A percentile compares a stretch with the other conserved stretches of the same genome.
Evolutionary conservation across 495 filamentous ascomycete genomes (phyloP).

Genomic region (Aspergillus hancockii): DNA sequence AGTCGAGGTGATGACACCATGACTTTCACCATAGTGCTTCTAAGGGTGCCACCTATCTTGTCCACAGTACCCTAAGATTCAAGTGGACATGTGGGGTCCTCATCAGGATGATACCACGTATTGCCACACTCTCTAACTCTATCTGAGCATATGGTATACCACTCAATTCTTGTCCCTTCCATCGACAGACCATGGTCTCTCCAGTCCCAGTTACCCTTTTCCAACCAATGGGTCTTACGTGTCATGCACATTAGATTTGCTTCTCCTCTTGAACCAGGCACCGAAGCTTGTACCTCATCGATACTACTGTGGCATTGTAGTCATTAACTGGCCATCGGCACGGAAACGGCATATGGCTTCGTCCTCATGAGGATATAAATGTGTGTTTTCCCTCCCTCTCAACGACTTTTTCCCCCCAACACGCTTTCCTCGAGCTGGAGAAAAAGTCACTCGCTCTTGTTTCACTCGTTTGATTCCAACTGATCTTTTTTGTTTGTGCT

Average conservation of each 20-base stretch:
- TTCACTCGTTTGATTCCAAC: conserved; percentile 42
- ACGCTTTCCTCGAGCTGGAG: conserved; percentile 14
- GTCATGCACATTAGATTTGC: conserved; percentile 10
- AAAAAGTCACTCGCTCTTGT: conserved; percentile 27
- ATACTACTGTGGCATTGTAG: conserved; percentile 36
- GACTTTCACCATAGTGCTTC: conserved; percentile 1
- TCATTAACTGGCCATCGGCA: conserved; percentile 9
- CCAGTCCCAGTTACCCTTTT: not conserved
- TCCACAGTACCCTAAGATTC: not conserved
- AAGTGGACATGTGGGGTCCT: conserved; percentile 22
- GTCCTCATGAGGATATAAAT: conserved; percentile 35
- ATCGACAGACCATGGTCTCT: conserved; percentile 23
- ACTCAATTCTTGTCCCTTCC: conserved; percentile 14
- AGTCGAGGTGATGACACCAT: conserved; percentile 17
- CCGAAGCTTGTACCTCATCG: conserved; percentile 15
- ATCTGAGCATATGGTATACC: not conserved
- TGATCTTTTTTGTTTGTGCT: conserved; percentile 16
- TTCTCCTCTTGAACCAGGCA: conserved; percentile 21
- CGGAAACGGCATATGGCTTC: conserved; percentile 19
- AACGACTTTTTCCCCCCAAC: conserved; percentile 15
- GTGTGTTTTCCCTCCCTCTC: conserved; percentile 11
- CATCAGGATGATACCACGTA: conserved; percentile 30
- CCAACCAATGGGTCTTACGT: not conserved
- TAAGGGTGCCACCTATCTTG: not conserved
- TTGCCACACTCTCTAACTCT: conserved; percentile 37